A percentile compares a stretch with the other conserved stretches of the same genome.
phyloP scores from a whole-genome alignment of 345 rosid species.

The Syzygium jambos region DNA sequence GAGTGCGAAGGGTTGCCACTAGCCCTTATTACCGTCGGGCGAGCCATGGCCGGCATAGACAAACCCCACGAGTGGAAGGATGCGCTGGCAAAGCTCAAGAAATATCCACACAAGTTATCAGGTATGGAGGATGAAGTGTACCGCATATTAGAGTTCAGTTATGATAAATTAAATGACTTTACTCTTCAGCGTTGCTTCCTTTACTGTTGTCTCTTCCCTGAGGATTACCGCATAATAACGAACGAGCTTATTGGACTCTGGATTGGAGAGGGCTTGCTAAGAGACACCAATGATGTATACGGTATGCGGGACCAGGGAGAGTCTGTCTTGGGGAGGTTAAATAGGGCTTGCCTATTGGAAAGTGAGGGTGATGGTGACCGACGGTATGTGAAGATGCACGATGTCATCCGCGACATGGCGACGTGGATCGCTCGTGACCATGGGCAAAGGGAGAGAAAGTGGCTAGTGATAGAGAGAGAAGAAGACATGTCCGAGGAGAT shows the following conservation, averaged over 20 bases:
- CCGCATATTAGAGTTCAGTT: constrained; percentile 10
- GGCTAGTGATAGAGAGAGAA: background rate
- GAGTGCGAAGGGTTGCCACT: constrained; percentile 14
- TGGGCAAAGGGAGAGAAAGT: background rate
- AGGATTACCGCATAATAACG: background rate
- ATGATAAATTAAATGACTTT: constrained; percentile 1
- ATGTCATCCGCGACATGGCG: constrained; percentile 14
- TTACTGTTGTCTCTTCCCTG: constrained; percentile 10
- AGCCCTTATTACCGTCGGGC: constrained; percentile 5
- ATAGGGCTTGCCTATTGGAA: constrained; percentile 12
- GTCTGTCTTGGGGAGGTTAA: background rate
- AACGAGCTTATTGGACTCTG: constrained; percentile 5
- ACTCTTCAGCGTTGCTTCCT: constrained; percentile 2
- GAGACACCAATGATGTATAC: background rate
- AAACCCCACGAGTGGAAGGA: background rate
- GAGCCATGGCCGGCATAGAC: constrained; percentile 6
- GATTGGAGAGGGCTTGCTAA: constrained; percentile 18
- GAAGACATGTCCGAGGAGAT: background rate
- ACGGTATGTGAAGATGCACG: constrained; percentile 11
- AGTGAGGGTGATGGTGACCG: background rate
- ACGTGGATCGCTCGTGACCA: background rate
- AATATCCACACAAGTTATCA: background rate
- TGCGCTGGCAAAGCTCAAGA: background rate
- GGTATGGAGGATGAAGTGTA: constrained; percentile 3
- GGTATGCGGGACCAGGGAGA: background rate